phyloP scores from a whole-genome alignment of 2,329 filamentous ascomycete species.

The Ophiostoma sp. region DNA sequence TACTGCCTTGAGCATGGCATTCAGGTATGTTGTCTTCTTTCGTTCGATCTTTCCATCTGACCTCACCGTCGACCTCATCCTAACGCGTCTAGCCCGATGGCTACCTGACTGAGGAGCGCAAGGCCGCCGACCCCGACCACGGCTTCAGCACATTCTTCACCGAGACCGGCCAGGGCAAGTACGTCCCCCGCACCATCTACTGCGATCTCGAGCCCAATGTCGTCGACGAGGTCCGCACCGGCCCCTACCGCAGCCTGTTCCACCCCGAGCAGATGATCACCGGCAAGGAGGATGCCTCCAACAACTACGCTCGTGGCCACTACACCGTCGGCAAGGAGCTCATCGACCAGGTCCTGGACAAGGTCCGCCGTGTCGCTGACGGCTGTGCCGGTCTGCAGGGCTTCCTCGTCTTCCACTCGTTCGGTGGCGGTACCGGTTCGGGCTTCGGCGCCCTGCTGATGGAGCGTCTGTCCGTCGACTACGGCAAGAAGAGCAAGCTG shows the following conservation, averaged over 20 bases:
- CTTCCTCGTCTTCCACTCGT: constrained; percentile 99
- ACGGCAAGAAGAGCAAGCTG: constrained; percentile 99
- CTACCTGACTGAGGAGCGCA: constrained; percentile 97
- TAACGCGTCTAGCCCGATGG: constrained; percentile 78
- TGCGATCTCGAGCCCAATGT: constrained; percentile 99
- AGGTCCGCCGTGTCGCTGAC: constrained; percentile 95
- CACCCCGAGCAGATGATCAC: constrained; percentile 99
- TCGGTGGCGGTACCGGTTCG: constrained; percentile 97
- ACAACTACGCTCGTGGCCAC: constrained; percentile 99
- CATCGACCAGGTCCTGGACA: constrained; percentile 96
- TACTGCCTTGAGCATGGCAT: constrained; percentile 99
- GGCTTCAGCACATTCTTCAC: constrained; percentile 99
- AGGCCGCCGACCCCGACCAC: constrained; percentile 87
- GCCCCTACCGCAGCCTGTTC: constrained; percentile 93
- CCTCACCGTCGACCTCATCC: constrained; percentile 23
- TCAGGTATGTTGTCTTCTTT: constrained; percentile 64
- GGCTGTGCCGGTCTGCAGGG: constrained; percentile 98
- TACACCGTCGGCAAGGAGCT: constrained; percentile 99
- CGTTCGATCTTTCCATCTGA: constrained; percentile 23
- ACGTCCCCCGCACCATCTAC: constrained; percentile 98
- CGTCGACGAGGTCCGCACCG: constrained; percentile 98
- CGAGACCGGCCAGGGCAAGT: constrained; percentile 98
- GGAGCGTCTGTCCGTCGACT: constrained; percentile 98
- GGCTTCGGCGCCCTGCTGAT: constrained; percentile 97
- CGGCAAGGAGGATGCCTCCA: constrained; percentile 99